Conservation (phyloP, 2,329 filamentous ascomycete genomes). For the Diplodia seriata region DNA sequence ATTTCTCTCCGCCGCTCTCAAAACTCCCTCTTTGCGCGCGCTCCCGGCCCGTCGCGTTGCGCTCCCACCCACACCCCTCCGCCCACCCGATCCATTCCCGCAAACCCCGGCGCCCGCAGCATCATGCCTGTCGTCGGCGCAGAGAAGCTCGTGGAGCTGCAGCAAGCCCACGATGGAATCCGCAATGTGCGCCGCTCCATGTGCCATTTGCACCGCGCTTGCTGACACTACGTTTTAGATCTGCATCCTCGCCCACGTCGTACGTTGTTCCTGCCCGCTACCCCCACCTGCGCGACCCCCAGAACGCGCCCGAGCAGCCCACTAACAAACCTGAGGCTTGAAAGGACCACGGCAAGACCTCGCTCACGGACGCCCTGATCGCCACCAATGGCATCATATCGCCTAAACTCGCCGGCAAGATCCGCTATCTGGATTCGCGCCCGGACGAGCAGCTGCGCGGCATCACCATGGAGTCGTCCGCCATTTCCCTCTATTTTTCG, state of each 20-base stretch:
- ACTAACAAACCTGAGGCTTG: constrained; percentile 35
- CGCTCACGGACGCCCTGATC: constrained; percentile 91
- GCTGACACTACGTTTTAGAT: constrained; percentile 64
- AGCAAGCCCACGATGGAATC: constrained; percentile 85
- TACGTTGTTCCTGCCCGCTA: constrained; percentile 45
- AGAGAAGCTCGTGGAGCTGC: constrained; percentile 88
- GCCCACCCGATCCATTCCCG: neutral
- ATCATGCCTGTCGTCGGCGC: constrained; percentile 90
- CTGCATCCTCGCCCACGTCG: constrained; percentile 92
- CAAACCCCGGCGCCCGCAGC: constrained; percentile 33
- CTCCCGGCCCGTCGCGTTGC: neutral
- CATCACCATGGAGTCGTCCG: constrained; percentile 99
- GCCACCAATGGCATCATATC: constrained; percentile 99
- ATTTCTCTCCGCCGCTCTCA: neutral
- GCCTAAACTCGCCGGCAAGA: constrained; percentile 94
- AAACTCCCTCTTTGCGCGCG: constrained; percentile 9
- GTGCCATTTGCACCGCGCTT: neutral
- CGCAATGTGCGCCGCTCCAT: constrained; percentile 76
- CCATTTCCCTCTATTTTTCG: constrained; percentile 95
- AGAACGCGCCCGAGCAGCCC: constrained; percentile 22
- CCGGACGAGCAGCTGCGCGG: constrained; percentile 95
- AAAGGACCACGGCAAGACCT: constrained; percentile 96
- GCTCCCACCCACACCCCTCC: neutral
- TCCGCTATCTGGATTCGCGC: constrained; percentile 94
- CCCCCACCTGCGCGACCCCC: constrained; percentile 9